phyloP scores from a whole-genome alignment of 768 basidiomycete species.

The Trametes gibbosa region DNA sequence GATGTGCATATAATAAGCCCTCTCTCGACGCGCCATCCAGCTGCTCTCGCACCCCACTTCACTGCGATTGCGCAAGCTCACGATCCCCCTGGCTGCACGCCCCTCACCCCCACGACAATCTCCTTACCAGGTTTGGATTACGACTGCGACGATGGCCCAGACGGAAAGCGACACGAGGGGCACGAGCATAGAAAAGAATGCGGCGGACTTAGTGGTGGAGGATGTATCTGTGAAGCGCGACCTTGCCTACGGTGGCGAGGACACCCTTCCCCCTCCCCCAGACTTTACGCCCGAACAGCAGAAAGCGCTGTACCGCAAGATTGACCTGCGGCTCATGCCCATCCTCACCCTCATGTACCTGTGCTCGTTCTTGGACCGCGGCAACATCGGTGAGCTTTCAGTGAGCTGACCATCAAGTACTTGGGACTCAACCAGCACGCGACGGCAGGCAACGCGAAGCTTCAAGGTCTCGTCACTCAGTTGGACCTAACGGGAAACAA shows the following conservation, averaged over 20 bases:
- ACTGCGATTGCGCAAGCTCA: neutral
- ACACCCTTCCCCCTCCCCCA: constrained; percentile 8
- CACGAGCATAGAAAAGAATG: constrained; percentile 3
- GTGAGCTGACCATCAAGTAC: neutral
- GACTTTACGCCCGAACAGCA: constrained; percentile 33
- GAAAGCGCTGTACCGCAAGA: constrained; percentile 32
- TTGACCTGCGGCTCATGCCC: constrained; percentile 32
- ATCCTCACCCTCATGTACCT: constrained; percentile 34
- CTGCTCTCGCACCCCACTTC: constrained; percentile 1
- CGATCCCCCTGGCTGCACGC: neutral
- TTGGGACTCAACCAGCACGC: neutral
- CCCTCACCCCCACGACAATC: neutral
- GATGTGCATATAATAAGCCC: neutral
- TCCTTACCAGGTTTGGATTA: neutral
- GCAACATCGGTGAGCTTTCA: constrained; percentile 24
- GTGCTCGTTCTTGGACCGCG: constrained; percentile 30
- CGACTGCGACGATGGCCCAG: neutral
- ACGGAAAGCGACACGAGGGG: neutral
- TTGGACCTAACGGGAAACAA: constrained; percentile 54
- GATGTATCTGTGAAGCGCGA: constrained; percentile 1
- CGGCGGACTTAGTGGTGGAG: neutral
- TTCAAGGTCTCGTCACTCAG: constrained; percentile 50
- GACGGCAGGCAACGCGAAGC: constrained; percentile 25
- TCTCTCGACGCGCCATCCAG: neutral
- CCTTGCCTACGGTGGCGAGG: constrained; percentile 10